Evolutionary conservation across 1,139 yeast genomes (phyloP).

Genomic region (Sugiyamaella sp.): DNA sequence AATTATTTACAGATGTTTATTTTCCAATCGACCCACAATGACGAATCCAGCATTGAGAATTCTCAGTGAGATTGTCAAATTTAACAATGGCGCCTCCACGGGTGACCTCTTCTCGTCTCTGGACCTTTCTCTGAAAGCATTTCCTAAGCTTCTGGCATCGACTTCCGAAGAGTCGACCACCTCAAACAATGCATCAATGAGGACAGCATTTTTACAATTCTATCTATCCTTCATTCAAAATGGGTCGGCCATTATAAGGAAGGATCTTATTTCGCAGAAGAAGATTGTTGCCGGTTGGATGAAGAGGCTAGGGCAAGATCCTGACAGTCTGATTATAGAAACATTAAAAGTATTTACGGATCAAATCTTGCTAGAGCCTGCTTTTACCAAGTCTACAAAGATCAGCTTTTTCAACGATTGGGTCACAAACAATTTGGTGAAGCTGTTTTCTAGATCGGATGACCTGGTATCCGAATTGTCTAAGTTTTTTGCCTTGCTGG

Average conservation of each 20-base stretch:
- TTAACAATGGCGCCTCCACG: slow-evolving; percentile 52
- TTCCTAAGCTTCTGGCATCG: slow-evolving; percentile 62
- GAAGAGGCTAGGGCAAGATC: slow-evolving; percentile 61
- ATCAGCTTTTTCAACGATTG: slow-evolving; percentile 79
- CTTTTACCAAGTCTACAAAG: slow-evolving; percentile 69
- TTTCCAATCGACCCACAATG: slow-evolving; percentile 57
- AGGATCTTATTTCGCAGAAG: slow-evolving; percentile 61
- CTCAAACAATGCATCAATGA: slow-evolving; percentile 34
- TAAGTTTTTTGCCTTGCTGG: slow-evolving; percentile 54
- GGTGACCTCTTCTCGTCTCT: slow-evolving; percentile 65
- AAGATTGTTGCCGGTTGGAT: slow-evolving; percentile 66
- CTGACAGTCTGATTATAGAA: slow-evolving; percentile 50
- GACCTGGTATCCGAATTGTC: slow-evolving; percentile 44
- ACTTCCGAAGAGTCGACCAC: slow-evolving; percentile 28
- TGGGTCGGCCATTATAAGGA: slow-evolving; percentile 58
- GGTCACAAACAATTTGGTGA: slow-evolving; percentile 61
- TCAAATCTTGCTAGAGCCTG: slow-evolving; percentile 59
- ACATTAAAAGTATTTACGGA: slow-evolving; percentile 55
- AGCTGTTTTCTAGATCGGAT: slow-evolving; percentile 51
- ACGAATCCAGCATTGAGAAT: slow-evolving; percentile 65
- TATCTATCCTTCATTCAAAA: slow-evolving; percentile 54
- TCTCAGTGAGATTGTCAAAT: slow-evolving; percentile 55
- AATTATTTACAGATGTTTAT: slow-evolving; percentile 69
- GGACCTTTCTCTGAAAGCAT: slow-evolving; percentile 63
- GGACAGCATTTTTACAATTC: slow-evolving; percentile 62